Evolutionary conservation across 139 green algal genomes (phyloP), one percentile per base, ranked within the genome.

Genomic region (Yamagishiella unicocca): DNA sequence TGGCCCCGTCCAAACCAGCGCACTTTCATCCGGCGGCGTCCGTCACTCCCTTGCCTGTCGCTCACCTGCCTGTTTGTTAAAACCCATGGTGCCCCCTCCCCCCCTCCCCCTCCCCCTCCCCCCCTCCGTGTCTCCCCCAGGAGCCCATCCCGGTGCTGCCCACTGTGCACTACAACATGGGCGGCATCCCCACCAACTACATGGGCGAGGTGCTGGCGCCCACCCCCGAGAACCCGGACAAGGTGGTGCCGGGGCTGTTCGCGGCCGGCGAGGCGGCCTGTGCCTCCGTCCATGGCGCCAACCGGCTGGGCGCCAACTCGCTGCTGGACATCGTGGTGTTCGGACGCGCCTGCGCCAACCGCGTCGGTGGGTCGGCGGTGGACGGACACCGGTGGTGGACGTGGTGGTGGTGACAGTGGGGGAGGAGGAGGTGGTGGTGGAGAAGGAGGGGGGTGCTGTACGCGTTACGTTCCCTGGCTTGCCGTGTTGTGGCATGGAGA

Each of bases 141-240:
- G 97, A 99, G 91, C 97, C 97, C 71, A 99, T 99, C 80, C 97
- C 98, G 0, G 98, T 99, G 66, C 88, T 99, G 31, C 98, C 98
- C 40, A 99, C 98, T 17, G 98, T 99, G 83, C 98, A 99, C 92
- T 99, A 99, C 94, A 99, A 99, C 94, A 99, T 99, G 98, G 98
- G 98, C 27, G 98, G 98, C 88, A 96, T 99, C 71, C 98, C 98
- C 53, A 99, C 97, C 82, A 99, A 99, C 94, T 97, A 98, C 91
- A 89, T 95, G 37, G 98, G 98, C 33, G 55, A 89, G 96, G 81
- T 92, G 79, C 46, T 85, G 61, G 14, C 40, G 25, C 45, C 62
- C 88, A 82, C 45, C 1, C 81, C 61, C 79, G 58, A 64, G 37
- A 46, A 89, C 42, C 35, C 82, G 37, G 73, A 85, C 79, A 73